Percentiles rank a stretch among this genome's conserved stretches.
These are phyloP conservation scores for Galerina marginata DNA, from an alignment of 768 basidiomycete genomes.

Conservation along the genomic window DNA sequence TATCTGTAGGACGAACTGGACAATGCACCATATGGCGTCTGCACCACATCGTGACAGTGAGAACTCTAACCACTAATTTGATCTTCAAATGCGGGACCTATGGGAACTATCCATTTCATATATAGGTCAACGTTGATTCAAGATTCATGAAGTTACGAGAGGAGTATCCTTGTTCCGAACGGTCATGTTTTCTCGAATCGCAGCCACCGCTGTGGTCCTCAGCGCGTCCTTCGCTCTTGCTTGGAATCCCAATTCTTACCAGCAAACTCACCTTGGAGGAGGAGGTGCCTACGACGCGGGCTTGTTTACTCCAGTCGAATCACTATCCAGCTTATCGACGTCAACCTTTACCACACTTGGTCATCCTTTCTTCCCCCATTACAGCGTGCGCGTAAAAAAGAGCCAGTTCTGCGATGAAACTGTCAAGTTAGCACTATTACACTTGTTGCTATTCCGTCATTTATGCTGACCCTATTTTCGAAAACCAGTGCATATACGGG, in stretches of 20 bases:
- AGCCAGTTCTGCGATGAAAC: slow-evolving; percentile 59
- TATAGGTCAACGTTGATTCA: background rate
- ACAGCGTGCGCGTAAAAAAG: slow-evolving; percentile 65
- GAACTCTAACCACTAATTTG: too few species aligned
- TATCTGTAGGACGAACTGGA: too few species aligned
- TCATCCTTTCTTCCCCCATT: slow-evolving; percentile 56
- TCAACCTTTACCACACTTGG: slow-evolving; percentile 40
- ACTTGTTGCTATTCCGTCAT: background rate
- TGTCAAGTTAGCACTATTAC: slow-evolving; percentile 43
- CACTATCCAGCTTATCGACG: slow-evolving; percentile 35
- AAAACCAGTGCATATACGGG: slow-evolving; percentile 61
- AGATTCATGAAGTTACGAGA: background rate
- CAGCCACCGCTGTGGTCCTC: background rate
- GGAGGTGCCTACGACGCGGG: slow-evolving; percentile 17
- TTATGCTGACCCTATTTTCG: background rate
- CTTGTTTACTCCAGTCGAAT: slow-evolving; percentile 39
- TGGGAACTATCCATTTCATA: background rate
- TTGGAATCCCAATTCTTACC: background rate
- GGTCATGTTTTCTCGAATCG: background rate
- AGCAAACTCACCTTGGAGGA: slow-evolving; percentile 1
- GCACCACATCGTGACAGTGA: too few species aligned
- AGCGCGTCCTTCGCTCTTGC: background rate
- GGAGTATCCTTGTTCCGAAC: background rate
- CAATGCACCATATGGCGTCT: background rate
- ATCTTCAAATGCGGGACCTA: background rate